Base-by-base conservation (phyloP, 2,329 filamentous ascomycete species). In the Diplodia scrobiculata region DNA sequence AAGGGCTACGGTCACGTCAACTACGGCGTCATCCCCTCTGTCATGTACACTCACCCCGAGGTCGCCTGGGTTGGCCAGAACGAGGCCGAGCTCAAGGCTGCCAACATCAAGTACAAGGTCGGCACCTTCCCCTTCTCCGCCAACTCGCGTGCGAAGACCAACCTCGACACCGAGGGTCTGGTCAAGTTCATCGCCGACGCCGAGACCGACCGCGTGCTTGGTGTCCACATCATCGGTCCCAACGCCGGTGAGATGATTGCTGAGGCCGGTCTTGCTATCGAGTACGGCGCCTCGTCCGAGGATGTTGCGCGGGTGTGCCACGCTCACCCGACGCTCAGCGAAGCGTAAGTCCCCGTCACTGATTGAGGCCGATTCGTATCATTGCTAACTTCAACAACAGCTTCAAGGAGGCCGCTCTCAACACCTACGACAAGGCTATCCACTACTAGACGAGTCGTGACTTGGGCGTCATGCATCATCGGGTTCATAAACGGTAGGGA, bases 401-500 rank as follows among this genome's bases (percentile, higher is more conserved):
- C 52, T 98, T 99, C 87, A 99, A 99, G 86, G 95, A 99, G 87
- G 95, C 95, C 75, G 95, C 95, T 72, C 98, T 99, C 95, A 91
- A 92, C 69, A 97, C 94, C 60, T 92, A 96, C 83, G 87, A 89
- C 75, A 95, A 97, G 84, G 89, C 95, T 71, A 97, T 99, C 79
- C 95, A 99, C 84, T 96, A 90, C 81, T 99, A 66, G 65, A 63
- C 36, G 45, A 32, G 58, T 34, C 9, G 55, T 34, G 38, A 45
- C 29, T 14, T 62, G 34, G 58, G 58, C 58, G 34, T 38, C 48
- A 19, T 25, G 41, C 54, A 59, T 19, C 36, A 45, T 59, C 29
- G 58, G 58, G 19, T 38, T 25, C 7, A 29, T n/a, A 4, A 21
- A 34, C 9, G 34, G 19, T 32, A 48, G 58, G 38, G 27, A 17